These are phyloP conservation scores for Mikania micrantha DNA, from an alignment of 129 eudicot species.

Conservation along the genomic window DNA sequence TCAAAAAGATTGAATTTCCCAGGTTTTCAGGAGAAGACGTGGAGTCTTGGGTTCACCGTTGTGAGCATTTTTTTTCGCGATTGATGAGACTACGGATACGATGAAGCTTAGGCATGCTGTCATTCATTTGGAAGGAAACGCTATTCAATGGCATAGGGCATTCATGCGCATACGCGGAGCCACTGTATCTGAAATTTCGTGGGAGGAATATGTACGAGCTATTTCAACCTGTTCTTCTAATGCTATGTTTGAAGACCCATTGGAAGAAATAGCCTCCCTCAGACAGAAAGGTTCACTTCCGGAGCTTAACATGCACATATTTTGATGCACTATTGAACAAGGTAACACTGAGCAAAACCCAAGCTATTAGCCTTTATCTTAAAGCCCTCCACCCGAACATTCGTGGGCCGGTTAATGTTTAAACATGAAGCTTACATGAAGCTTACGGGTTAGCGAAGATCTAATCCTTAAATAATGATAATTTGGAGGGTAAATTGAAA, in stretches of 20 bases:
- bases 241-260: neutral
- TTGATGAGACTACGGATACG: too few species aligned
- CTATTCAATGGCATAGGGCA: too few species aligned
- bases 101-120: neutral
- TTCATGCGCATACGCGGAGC: neutral
- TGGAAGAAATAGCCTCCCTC: neutral
- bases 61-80: too few species aligned
- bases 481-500: neutral
- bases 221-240: neutral
- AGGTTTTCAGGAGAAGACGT: too few species aligned
- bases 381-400: too few species aligned
- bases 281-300: neutral
- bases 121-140: neutral
- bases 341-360: too few species aligned
- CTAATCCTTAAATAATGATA: neutral
- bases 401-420: too few species aligned
- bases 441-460: neutral
- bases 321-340: neutral
- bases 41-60: too few species aligned
- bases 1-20: too few species aligned
- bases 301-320: neutral
- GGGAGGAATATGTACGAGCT: neutral
- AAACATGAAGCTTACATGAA: too few species aligned
- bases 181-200: neutral
- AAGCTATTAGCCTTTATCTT: too few species aligned